Conservation (phyloP, 768 basidiomycete species). For the Hypholoma sublateritium region DNA sequence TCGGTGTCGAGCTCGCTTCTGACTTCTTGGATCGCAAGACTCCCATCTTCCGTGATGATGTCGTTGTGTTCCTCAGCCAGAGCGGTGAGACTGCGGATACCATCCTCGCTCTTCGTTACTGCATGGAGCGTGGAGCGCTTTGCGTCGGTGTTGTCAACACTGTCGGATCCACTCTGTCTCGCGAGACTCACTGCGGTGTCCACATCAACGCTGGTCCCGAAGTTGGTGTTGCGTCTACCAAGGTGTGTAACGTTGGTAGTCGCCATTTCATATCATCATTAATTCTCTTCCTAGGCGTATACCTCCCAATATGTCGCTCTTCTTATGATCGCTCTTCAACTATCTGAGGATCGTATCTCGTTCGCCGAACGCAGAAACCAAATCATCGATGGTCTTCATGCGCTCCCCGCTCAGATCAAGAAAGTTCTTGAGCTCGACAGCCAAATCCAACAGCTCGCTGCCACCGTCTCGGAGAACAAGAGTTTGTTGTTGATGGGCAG, state of each 20-base stretch:
- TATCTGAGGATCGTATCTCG: conserved; percentile 96
- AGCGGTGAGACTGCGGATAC: conserved; percentile 99
- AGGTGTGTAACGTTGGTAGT: conserved; percentile 44
- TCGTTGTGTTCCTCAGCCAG: conserved; percentile 94
- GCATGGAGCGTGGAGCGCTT: conserved; percentile 93
- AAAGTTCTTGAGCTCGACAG: conserved; percentile 80
- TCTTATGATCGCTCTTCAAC: conserved; percentile 97
- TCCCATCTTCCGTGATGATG: conserved; percentile 98
- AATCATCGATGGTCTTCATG: conserved; percentile 92
- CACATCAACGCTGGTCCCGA: conserved; percentile 99
- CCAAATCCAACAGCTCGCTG: conserved; percentile 77
- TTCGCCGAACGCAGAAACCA: conserved; percentile 86
- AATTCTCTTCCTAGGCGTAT: conserved; percentile 64
- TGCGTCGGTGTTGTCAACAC: conserved; percentile 98
- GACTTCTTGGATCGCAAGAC: conserved; percentile 99
- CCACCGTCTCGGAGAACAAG: conserved; percentile 77
- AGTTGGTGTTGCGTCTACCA: conserved; percentile 98
- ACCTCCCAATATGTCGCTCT: conserved; percentile 99
- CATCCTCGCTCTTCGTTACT: conserved; percentile 94
- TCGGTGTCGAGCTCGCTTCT: conserved; percentile 93
- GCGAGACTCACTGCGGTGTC: conserved; percentile 98
- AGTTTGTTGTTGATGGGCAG: conserved; percentile 95
- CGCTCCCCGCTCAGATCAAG: conserved; percentile 88
- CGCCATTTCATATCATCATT: background rate
- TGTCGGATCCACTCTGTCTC: conserved; percentile 95